Evolutionary conservation across 768 basidiomycete genomes (phyloP).

Genomic region (Mycena rebaudengoi): DNA sequence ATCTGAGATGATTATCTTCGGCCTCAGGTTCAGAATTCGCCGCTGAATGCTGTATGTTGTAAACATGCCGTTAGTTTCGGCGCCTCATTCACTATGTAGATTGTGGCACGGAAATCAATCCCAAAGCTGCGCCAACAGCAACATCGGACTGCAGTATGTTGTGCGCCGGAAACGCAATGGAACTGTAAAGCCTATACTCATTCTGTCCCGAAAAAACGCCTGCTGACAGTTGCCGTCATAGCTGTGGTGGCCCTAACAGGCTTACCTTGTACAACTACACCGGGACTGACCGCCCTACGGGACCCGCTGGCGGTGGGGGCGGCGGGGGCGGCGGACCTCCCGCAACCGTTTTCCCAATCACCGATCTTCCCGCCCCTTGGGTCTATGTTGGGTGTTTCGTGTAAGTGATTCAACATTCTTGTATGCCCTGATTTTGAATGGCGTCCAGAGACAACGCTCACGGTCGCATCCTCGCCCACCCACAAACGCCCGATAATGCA

Average conservation of each 20-base stretch:
- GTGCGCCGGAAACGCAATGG: conserved; percentile 66
- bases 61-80: conserved; percentile 11
- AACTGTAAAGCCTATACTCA: conserved; percentile 43
- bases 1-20: neutral
- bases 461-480: conserved; percentile 65
- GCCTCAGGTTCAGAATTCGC: conserved; percentile 23
- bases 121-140: conserved; percentile 55
- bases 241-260: conserved; percentile 74
- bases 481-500: conserved; percentile 38
- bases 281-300: conserved; percentile 56
- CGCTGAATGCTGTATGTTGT: conserved; percentile 60
- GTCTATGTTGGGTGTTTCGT: conserved; percentile 73
- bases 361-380: conserved; percentile 64
- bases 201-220: no score
- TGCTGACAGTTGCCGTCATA: neutral
- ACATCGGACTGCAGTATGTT: conserved; percentile 71
- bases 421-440: no score
- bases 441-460: conserved; percentile 69
- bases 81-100: no score
- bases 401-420: no score
- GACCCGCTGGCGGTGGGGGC: conserved; percentile 42
- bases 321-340: conserved; percentile 43
- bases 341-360: conserved; percentile 56
- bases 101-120: conserved; percentile 56
- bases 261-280: conserved; percentile 78